These are phyloP conservation scores for Xylariaceae sp. DNA, from an alignment of 2,329 filamentous ascomycete species.

Conservation along the genomic window DNA sequence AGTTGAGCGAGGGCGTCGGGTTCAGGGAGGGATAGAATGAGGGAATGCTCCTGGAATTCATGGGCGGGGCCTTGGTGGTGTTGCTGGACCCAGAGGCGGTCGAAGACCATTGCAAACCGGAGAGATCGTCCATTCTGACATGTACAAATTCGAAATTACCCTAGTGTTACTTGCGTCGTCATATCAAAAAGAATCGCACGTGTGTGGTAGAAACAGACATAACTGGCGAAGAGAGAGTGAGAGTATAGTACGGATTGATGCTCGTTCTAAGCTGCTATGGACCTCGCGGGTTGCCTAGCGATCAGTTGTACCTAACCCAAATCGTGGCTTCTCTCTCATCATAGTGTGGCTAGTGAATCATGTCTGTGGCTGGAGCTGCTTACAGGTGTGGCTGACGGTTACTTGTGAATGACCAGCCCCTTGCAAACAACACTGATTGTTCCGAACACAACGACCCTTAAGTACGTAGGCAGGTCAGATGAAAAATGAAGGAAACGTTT, in stretches of 20 bases:
- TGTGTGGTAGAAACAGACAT: conserved; percentile 14
- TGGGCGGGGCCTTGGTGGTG: conserved; percentile 23
- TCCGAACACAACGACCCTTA: no score
- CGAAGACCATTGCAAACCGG: conserved; percentile 33
- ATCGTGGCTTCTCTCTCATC: conserved; percentile 8
- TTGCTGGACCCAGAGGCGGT: conserved; percentile 25
- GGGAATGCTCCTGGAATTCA: conserved; percentile 29
- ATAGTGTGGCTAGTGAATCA: conserved; percentile 5
- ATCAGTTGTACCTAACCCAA: neutral
- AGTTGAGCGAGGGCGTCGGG: conserved; percentile 51
- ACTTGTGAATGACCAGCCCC: neutral
- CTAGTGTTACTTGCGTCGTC: conserved; percentile 19
- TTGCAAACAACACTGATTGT: neutral
- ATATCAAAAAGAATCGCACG: conserved; percentile 28
- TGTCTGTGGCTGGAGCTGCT: conserved; percentile 5
- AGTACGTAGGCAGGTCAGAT: no score
- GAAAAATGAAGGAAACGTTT: no score
- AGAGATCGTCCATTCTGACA: conserved; percentile 33
- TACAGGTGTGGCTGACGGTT: conserved; percentile 5
- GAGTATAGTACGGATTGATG: no score
- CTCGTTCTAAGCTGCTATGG: no score
- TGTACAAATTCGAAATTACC: neutral
- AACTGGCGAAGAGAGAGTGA: conserved; percentile 6
- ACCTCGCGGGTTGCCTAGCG: no score
- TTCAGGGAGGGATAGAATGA: conserved; percentile 41